These are phyloP conservation scores for Fomitopsis pulvina DNA, from an alignment of 768 basidiomycete genomes.

Conservation along the genomic window DNA sequence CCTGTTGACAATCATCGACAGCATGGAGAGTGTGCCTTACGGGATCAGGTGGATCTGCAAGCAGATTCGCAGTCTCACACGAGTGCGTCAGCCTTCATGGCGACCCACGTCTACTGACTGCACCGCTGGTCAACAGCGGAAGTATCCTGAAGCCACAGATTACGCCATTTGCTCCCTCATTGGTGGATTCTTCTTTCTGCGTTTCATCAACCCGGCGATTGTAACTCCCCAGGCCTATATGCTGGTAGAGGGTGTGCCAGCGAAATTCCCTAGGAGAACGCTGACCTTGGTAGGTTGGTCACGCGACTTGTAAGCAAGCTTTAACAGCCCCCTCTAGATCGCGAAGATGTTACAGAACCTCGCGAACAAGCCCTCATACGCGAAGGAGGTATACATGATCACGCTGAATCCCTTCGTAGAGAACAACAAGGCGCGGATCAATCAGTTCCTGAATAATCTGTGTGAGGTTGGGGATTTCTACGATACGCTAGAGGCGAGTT, in stretches of 20 bases:
- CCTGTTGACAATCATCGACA: conserved; percentile 95
- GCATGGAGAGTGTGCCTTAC: conserved; percentile 97
- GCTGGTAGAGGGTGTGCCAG: conserved; percentile 96
- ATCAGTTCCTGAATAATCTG: conserved; percentile 91
- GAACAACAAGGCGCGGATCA: conserved; percentile 96
- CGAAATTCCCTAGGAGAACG: conserved; percentile 95
- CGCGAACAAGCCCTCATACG: conserved; percentile 96
- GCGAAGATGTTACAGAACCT: conserved; percentile 99
- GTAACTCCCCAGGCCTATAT: conserved; percentile 99
- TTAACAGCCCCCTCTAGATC: conserved; percentile 46
- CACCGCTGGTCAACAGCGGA: conserved; percentile 52
- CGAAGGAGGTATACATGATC: conserved; percentile 98
- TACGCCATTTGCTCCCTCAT: conserved; percentile 98
- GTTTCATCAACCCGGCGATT: conserved; percentile 98
- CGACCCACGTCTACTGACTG: conserved; percentile 2
- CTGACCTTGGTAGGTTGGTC: conserved; percentile 66
- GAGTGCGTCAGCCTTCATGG: background rate
- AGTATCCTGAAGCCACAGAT: conserved; percentile 98
- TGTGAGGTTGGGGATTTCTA: conserved; percentile 99
- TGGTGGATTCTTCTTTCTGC: conserved; percentile 99
- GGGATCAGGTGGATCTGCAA: conserved; percentile 99
- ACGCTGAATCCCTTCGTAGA: conserved; percentile 98
- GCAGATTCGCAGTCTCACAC: conserved; percentile 74
- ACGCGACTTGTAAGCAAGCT: background rate
- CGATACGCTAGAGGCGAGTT: conserved; percentile 86